Evolutionary conservation across 2,329 filamentous ascomycete species (phyloP).

Genomic region (Hypoxylon sp.): DNA sequence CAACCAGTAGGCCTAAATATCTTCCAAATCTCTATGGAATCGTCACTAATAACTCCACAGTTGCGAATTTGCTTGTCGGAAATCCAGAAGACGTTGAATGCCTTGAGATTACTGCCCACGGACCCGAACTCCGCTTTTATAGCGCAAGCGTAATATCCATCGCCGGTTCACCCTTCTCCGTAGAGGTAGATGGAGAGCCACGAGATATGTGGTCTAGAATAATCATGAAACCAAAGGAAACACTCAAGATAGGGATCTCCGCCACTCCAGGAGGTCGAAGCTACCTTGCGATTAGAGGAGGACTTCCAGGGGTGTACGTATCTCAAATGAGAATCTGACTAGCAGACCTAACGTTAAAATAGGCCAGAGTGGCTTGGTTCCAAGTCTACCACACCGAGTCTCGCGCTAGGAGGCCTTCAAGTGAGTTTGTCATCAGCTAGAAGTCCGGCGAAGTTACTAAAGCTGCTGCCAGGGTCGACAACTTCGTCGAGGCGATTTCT

Average conservation of each 20-base stretch:
- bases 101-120: conserved; percentile 54
- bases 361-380: conserved; percentile 42
- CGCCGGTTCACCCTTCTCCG: conserved; percentile 49
- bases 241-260: conserved; percentile 33
- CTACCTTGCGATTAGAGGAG: conserved; percentile 55
- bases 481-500: conserved; percentile 31
- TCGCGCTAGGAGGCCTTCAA: conserved; percentile 40
- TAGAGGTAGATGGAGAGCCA: conserved; percentile 47
- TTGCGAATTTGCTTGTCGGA: conserved; percentile 55
- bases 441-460: conserved; percentile 7
- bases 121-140: conserved; percentile 55
- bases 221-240: conserved; percentile 47
- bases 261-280: conserved; percentile 52
- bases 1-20: conserved; percentile 19
- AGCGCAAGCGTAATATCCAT: conserved; percentile 52
- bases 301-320: conserved; percentile 53
- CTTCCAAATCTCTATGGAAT: no score
- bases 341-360: conserved; percentile 27
- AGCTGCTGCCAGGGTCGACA: conserved; percentile 29
- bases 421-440: conserved; percentile 17
- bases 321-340: conserved; percentile 54
- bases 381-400: conserved; percentile 41
- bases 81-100: conserved; percentile 51
- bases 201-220: conserved; percentile 46
- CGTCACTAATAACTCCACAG: conserved; percentile 42